Evolutionary conservation across 805 yeast genomes (phyloP).

Genomic region (Saturnispora diversa): DNA sequence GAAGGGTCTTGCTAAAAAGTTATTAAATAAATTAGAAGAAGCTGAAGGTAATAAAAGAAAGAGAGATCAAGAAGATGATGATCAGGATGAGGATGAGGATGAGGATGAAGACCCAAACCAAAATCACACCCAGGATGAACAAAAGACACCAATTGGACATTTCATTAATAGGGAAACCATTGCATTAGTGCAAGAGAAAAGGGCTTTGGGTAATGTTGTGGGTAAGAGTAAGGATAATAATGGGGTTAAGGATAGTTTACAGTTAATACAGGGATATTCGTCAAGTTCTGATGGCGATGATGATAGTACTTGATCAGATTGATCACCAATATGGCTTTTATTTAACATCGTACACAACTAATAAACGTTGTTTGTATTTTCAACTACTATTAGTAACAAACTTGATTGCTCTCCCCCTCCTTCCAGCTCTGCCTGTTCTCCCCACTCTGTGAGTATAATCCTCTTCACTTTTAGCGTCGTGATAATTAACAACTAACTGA

Average conservation of each 20-base stretch:
- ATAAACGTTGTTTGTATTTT: too few species aligned
- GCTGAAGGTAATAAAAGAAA: constrained; percentile 15
- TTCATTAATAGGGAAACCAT: too few species aligned
- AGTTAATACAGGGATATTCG: too few species aligned
- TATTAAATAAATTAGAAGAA: constrained; percentile 31
- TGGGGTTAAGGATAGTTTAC: too few species aligned
- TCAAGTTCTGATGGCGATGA: too few species aligned
- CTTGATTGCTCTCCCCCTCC: constrained; percentile 42
- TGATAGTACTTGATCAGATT: too few species aligned
- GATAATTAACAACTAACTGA: constrained; percentile 76
- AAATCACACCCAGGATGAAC: not conserved
- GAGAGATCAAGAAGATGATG: not conserved
- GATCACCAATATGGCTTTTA: too few species aligned
- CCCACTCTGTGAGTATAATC: constrained; percentile 91
- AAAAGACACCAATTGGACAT: not conserved
- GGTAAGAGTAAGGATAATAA: too few species aligned
- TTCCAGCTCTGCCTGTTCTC: constrained; percentile 94
- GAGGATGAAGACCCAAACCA: too few species aligned
- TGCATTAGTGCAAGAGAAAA: too few species aligned
- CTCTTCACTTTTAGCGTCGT: constrained; percentile 70
- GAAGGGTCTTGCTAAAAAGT: constrained; percentile 41
- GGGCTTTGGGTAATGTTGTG: too few species aligned
- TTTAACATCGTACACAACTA: too few species aligned
- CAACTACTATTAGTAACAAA: not conserved
- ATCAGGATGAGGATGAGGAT: not conserved